Conservation (phyloP, 768 basidiomycete genomes). For the Suillus luteus region DNA sequence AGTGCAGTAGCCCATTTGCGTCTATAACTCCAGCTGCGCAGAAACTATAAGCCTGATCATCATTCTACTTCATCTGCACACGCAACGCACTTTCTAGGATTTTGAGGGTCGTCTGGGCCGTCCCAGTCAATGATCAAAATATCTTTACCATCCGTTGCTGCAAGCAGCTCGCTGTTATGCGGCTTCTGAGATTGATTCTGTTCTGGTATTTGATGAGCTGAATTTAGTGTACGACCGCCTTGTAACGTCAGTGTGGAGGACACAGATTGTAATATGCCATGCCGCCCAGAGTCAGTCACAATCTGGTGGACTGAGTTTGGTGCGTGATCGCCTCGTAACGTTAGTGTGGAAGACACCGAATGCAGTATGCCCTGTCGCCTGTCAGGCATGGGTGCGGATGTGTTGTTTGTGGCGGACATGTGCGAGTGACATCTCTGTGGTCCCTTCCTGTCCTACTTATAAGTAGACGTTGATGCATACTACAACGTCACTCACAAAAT, state of each 20-base stretch:
- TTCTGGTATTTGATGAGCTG: neutral
- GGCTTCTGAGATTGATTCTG: neutral
- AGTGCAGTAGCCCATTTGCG: slow-evolving; percentile 66
- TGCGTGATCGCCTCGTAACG: neutral
- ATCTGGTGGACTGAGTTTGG: neutral
- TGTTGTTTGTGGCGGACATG: neutral
- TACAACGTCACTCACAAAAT: too few species aligned
- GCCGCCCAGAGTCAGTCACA: neutral
- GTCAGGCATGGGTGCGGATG: too few species aligned
- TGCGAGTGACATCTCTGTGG: neutral
- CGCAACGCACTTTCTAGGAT: neutral
- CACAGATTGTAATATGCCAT: neutral
- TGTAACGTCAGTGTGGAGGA: neutral
- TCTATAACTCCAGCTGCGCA: slow-evolving; percentile 54
- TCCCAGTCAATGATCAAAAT: neutral
- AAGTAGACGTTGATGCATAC: too few species aligned
- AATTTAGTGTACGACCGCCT: neutral
- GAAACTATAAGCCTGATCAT: neutral
- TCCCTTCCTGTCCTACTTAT: too few species aligned
- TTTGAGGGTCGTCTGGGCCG: neutral
- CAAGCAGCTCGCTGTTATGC: neutral
- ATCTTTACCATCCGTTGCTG: neutral
- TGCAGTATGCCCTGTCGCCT: neutral
- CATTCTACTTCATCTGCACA: neutral
- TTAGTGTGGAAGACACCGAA: neutral